Base-by-base conservation (phyloP, 2,329 filamentous ascomycete species). In the Escovopsis sp. region DNA sequence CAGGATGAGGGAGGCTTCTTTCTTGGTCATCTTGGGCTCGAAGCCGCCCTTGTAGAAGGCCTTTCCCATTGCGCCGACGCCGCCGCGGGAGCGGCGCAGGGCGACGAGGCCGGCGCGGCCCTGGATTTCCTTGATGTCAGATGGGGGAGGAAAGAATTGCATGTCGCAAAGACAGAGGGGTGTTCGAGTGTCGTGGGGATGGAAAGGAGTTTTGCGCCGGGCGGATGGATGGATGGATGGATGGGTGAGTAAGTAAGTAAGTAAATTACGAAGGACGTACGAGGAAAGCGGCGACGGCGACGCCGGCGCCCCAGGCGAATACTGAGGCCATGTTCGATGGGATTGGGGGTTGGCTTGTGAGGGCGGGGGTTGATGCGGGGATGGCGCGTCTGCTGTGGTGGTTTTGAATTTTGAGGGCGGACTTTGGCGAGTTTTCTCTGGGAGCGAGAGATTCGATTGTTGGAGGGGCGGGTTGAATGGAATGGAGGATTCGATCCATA, bases 21-120 rank as follows among this genome's bases (percentile, higher is more conserved):
- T 79, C 61, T 82, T 77, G 61, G 79, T 95, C 89, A 98, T 98
- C 64, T 82, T 84, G 46, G 79, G 71, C 67, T 98, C 91, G 59
- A 98, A 98, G n/a, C 91, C 91, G 51, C 91, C 91, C 65, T 96
- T 98, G 73, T 95, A 96, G 59, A 87, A 98, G 35, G 87, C 79
- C 62, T 88, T 87, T 53, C 91, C 91, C 52, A 94, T 68, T 31
- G 83, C 80, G 50, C 82, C 83, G 38, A 84, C 71, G 48, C 81
- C 81, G 48, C 84, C 83, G 47, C 83, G 75, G 45, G 82, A 94
- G 55, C 85, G 78, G 48, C 88, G 79, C 62, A 88, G 76, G 52
- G 91, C 91, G 55, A 96, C 83, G 33, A 94, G 74, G 54, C 88
- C 89, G 46, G 91, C 89, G 57, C 91, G 85, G 50, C 91, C 89